These are phyloP conservation scores for Apophysomyces ossiformis DNA, from an alignment of 371 early-diverging fungal genomes.

Conservation along the genomic window DNA sequence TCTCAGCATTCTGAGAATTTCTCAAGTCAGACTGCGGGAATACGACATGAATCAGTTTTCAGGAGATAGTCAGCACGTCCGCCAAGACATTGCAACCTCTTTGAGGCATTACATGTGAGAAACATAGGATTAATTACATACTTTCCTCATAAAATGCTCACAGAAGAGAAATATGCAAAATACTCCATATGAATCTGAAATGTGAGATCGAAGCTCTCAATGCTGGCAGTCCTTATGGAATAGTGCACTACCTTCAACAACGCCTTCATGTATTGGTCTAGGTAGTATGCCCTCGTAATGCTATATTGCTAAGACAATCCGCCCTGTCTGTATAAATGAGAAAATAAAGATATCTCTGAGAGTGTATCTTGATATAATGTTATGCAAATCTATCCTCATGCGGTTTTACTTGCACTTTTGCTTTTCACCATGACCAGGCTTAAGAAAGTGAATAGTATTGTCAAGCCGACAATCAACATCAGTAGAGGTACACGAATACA, in stretches of 20 bases:
- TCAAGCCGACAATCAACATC: slow-evolving; percentile 78
- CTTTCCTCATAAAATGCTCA: not conserved
- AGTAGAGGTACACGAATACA: slow-evolving; percentile 87
- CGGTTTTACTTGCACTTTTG: slow-evolving; percentile 44
- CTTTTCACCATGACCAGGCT: slow-evolving; percentile 86
- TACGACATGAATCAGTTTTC: slow-evolving; percentile 11
- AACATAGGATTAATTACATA: not conserved
- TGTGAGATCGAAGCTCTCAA: slow-evolving; percentile 45
- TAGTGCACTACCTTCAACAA: slow-evolving; percentile 12
- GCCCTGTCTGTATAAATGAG: too few relatives aligned
- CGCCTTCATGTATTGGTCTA: slow-evolving; percentile 1
- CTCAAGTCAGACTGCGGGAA: slow-evolving; percentile 24
- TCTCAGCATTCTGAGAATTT: slow-evolving; percentile 16
- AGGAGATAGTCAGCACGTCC: slow-evolving; percentile 16
- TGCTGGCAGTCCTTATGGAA: slow-evolving; percentile 15
- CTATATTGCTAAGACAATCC: too few relatives aligned
- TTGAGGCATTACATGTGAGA: slow-evolving; percentile 23
- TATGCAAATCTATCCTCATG: too few relatives aligned
- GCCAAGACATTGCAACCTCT: not conserved
- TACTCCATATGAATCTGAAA: slow-evolving; percentile 32
- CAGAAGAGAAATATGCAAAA: slow-evolving; percentile 30
- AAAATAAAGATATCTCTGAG: too few relatives aligned
- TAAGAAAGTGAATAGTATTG: slow-evolving; percentile 78
- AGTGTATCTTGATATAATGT: too few relatives aligned
- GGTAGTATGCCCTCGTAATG: not conserved